Conservation (phyloP, 306 rosid genomes). For the Pueraria montana region DNA sequence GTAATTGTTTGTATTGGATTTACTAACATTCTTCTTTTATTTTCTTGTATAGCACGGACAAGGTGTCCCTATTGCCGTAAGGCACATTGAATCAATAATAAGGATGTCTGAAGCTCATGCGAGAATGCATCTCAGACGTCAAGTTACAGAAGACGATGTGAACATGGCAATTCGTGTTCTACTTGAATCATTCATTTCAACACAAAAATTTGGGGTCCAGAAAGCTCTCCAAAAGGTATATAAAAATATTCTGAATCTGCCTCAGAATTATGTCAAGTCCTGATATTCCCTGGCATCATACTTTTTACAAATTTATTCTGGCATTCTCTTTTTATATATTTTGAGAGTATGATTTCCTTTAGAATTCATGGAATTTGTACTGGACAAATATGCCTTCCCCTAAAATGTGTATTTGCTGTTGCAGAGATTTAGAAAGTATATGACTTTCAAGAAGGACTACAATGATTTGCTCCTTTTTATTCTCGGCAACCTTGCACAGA, state of each 20-base stretch:
- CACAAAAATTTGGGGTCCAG: conserved; percentile 98
- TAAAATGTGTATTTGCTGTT: conserved; percentile 27
- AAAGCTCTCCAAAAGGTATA: conserved; percentile 90
- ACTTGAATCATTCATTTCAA: conserved; percentile 94
- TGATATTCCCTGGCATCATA: neutral
- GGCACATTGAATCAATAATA: conserved; percentile 99
- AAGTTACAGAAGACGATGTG: conserved; percentile 91
- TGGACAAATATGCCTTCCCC: conserved; percentile 2
- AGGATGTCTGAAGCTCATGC: conserved; percentile 99
- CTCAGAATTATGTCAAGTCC: neutral
- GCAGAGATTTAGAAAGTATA: conserved; percentile 90
- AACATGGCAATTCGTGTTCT: conserved; percentile 98
- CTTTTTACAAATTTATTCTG: neutral
- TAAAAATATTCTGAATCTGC: conserved; percentile 26
- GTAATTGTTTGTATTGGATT: conserved; percentile 28
- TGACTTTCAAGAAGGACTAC: conserved; percentile 95
- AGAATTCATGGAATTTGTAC: conserved; percentile 11
- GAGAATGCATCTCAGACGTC: conserved; percentile 96
- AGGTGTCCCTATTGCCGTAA: conserved; percentile 98
- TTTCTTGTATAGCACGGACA: conserved; percentile 80
- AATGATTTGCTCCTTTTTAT: conserved; percentile 76
- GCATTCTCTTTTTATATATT: neutral
- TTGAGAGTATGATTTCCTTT: conserved; percentile 20
- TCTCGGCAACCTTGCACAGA: conserved; percentile 83
- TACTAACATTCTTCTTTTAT: conserved; percentile 14